Conservation (phyloP, 371 early-diverging fungal genomes). For the Zancudomyces culisetae region DNA sequence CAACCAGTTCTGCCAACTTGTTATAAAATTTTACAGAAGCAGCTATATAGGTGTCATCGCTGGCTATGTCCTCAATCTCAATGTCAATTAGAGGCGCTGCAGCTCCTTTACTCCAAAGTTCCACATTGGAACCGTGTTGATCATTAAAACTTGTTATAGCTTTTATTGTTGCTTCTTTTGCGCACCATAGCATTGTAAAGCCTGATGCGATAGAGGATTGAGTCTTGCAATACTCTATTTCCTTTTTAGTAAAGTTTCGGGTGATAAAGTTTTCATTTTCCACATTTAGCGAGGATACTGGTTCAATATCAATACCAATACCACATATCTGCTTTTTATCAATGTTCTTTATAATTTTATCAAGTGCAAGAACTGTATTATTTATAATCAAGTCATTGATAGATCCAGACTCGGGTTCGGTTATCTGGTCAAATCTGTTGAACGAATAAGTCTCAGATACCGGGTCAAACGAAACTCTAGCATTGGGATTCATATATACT, state of each 20-base stretch:
- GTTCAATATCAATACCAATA: conserved; percentile 84
- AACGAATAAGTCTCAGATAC: conserved; percentile 21
- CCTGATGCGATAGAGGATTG: conserved; percentile 60
- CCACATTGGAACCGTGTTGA: neutral
- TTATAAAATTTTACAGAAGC: no score
- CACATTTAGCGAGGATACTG: conserved; percentile 55
- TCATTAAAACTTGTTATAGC: conserved; percentile 34
- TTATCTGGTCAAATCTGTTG: neutral
- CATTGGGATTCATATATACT: conserved; percentile 74
- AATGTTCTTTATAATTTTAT: neutral
- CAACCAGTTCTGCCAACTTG: no score
- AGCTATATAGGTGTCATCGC: neutral
- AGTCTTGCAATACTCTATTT: conserved; percentile 58
- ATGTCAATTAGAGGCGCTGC: conserved; percentile 3
- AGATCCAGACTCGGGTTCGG: neutral
- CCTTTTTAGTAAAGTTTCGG: conserved; percentile 73
- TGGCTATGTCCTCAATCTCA: neutral
- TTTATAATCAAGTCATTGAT: neutral
- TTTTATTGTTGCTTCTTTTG: conserved; percentile 92
- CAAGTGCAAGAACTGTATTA: no score
- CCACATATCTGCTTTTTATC: conserved; percentile 12
- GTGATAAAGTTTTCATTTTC: conserved; percentile 69
- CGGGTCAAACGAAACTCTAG: conserved; percentile 60
- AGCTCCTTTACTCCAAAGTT: neutral
- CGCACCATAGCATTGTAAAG: conserved; percentile 88